These are phyloP conservation scores for Hyparrhenia diplandra DNA, from an alignment of 176 grass and related monocot genomes.

Conservation along the genomic window DNA sequence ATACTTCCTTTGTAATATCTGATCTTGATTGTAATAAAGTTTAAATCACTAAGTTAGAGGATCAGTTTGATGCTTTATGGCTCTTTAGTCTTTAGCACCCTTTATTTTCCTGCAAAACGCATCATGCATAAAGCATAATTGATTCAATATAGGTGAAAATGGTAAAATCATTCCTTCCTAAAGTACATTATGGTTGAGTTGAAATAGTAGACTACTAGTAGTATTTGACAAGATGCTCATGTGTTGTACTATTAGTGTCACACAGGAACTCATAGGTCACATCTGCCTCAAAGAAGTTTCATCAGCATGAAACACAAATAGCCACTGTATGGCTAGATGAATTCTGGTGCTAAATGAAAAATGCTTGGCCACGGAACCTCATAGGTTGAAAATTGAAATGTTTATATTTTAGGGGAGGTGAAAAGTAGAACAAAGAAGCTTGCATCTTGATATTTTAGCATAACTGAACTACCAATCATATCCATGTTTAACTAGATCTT, in stretches of 20 bases:
- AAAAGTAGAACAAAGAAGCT: not conserved
- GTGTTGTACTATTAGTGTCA: not conserved
- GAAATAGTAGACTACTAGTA: conserved; percentile 7
- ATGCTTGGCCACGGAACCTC: not conserved
- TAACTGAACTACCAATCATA: not conserved
- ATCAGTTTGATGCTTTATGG: not conserved
- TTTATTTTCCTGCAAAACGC: not conserved
- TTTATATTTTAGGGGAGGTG: not conserved
- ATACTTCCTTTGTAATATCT: not conserved
- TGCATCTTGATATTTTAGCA: not conserved
- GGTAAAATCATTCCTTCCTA: not conserved
- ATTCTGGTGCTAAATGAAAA: not conserved
- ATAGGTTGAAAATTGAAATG: not conserved
- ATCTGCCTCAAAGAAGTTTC: not conserved
- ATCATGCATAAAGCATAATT: not conserved
- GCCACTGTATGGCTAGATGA: not conserved
- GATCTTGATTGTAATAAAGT: not conserved
- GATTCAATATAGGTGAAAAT: not conserved
- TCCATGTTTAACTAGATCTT: not conserved
- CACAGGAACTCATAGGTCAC: not conserved
- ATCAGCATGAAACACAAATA: not conserved
- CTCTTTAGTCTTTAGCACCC: not conserved
- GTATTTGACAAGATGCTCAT: not conserved
- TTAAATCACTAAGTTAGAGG: not conserved
- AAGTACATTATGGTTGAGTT: not conserved